Base-by-base conservation (phyloP, 1,139 yeast species). In the Suhomyces bribrorum region DNA sequence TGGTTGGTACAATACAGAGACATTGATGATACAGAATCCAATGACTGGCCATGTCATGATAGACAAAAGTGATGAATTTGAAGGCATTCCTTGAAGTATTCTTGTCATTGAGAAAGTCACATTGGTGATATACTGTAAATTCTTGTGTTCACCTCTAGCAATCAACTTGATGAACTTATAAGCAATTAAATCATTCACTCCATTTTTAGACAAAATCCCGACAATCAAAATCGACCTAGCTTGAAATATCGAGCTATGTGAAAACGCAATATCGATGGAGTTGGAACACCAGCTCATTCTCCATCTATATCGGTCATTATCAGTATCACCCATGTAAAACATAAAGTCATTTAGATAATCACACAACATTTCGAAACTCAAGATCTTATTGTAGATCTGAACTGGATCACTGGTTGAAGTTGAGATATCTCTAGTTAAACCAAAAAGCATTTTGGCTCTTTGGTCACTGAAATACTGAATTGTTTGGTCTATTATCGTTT, bases 371-470 rank as follows among this genome's bases (percentile, higher is more conserved):
- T 86, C 90, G 50, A 87, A 72, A 18, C 80, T 79, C 29, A 64
- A 62, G 0, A 75, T 68, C 34, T 68, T 61, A 34, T 79, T 76
- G 29, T 75, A 71, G 37, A 78, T 70, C 44, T 71, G 78, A 22
- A 58, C 58, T 3, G 60, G 47, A 38, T 66, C 73, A 0, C 56
- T 47, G 3, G 54, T 46, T 1, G 50, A 43, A 4, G 56, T 34
- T 13, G 73, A 18, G 65, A 67, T 26, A 28, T 83, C 90, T 49
- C 88, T 79, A n/a, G 82, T 81, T 45, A 86, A 67, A 0, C 96
- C 96, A 63, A 86, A 86, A 44, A 86, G 65, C 70, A 86, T 76
- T 49, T 79, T 81, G 4, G 86, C 83, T 53, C 90, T 74, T 39
- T 85, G 87, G 8, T 86, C 81, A 38, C 86, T 79, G 45, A 87